Evolutionary conservation across 495 filamentous ascomycete genomes (phyloP), one percentile per base, ranked within the genome.

Genomic region (Penicillium samsonianum): DNA sequence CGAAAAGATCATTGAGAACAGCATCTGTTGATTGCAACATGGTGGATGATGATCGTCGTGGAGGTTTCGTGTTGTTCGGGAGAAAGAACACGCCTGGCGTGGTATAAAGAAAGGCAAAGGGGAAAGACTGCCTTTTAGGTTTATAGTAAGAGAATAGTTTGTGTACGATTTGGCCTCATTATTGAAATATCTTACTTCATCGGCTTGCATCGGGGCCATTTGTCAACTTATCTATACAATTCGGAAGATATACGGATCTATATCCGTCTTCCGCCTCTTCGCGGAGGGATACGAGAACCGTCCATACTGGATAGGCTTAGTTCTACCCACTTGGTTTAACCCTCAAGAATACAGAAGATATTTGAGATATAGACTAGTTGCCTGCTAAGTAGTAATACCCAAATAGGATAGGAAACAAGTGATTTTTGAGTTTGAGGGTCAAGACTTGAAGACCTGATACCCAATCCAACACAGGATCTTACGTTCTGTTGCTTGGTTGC

Each of bases 11-110:
- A 62, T 86, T 80, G 44, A 92, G 77, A 50, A 76, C 70, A 23
- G 94, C 86, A 42, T 92, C 78, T 37, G 88, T 82, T 45, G 90
- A 71, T 37, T 61, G 83, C 61, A 90, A 78, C 93, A 98, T 98
- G 58, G 57, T 60, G 47, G 26, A 40, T 28, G 37, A 49, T 55
- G 17, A 17, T 37, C 2, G 6, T n/a, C n/a, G 40, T 45, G 28
- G n/a, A 35, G 28, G 25, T n/a, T n/a, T n/a, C 50, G 53, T 33
- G 45, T 17, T 43, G 42, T 20, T 37, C 52, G 44, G 38, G 33
- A 42, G 33, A n/a, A 25, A 12, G 23, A 46, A 23, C 17, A 20
- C 17, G 31, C 4, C 22, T 25, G 44, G n/a, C n/a, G 26, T 30
- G 8, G 4, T 47, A 30, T 28, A 30, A 47, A 47, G 14, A 48